These are phyloP conservation scores for Verticillium albo-atrum DNA, from an alignment of 2,329 filamentous ascomycete species.

Conservation along the genomic window DNA sequence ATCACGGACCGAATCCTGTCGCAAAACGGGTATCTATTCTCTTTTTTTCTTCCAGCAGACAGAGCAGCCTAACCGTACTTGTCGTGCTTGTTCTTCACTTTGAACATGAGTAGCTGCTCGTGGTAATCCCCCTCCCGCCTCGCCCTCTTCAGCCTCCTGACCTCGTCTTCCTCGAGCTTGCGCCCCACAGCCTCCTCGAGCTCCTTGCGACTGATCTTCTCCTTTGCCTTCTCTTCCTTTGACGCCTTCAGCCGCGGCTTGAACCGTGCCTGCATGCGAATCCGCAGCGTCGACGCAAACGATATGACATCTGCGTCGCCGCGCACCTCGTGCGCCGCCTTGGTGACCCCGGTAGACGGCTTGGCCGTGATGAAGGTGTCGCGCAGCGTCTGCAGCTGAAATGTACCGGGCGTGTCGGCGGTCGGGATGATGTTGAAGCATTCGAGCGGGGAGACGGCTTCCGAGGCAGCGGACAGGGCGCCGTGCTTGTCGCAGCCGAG, in stretches of 20 bases:
- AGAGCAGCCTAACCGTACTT: slow-evolving; percentile 54
- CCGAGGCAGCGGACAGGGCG: slow-evolving; percentile 67
- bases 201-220: slow-evolving; percentile 83
- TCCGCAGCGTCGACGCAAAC: slow-evolving; percentile 68
- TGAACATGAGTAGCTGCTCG: slow-evolving; percentile 78
- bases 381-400: slow-evolving; percentile 68
- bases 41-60: not conserved
- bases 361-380: slow-evolving; percentile 63
- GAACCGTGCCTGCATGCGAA: slow-evolving; percentile 94
- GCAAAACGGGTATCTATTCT: not conserved
- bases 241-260: slow-evolving; percentile 76
- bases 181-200: slow-evolving; percentile 77
- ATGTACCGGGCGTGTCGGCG: slow-evolving; percentile 63
- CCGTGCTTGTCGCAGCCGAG: slow-evolving; percentile 83
- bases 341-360: slow-evolving; percentile 42
- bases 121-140: slow-evolving; percentile 85
- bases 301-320: slow-evolving; percentile 67
- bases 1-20: not conserved
- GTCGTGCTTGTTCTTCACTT: slow-evolving; percentile 90
- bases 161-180: slow-evolving; percentile 77
- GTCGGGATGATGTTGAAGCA: slow-evolving; percentile 67
- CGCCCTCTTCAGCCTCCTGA: slow-evolving; percentile 76
- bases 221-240: slow-evolving; percentile 77
- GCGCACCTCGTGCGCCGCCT: slow-evolving; percentile 58
- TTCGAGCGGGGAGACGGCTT: slow-evolving; percentile 81